Percentiles rank a stretch among this genome's conserved stretches.
These are phyloP conservation scores for Colletotrichum sansevieriae DNA, from an alignment of 2,329 filamentous ascomycete genomes.

Conservation along the genomic window DNA sequence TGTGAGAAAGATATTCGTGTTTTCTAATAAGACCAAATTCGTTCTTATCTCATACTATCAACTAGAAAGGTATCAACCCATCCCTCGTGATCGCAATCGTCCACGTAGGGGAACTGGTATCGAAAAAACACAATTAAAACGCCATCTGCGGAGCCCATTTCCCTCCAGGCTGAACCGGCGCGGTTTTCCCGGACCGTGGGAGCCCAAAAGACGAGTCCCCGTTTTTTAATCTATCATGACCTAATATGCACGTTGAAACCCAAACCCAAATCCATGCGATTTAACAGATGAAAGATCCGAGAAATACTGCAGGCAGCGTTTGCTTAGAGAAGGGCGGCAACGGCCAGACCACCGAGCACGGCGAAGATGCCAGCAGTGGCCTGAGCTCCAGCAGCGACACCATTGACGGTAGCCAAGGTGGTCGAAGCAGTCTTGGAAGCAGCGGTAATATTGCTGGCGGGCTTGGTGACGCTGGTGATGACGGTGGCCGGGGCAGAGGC, in stretches of 20 bases:
- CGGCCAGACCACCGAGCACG: slow-evolving; percentile 41
- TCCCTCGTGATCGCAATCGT: slow-evolving; percentile 31
- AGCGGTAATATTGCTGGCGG: slow-evolving; percentile 36
- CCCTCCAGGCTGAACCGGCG: slow-evolving; percentile 17
- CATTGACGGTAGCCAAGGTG: slow-evolving; percentile 32
- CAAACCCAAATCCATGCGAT: slow-evolving; percentile 34
- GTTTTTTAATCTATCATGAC: slow-evolving; percentile 42
- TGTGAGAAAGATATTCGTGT: neutral
- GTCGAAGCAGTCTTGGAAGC: slow-evolving; percentile 26
- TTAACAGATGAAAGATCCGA: slow-evolving; percentile 38
- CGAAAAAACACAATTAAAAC: slow-evolving; percentile 36
- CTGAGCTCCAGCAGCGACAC: slow-evolving; percentile 30
- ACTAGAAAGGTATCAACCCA: slow-evolving; percentile 41
- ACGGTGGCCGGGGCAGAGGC: slow-evolving; percentile 44
- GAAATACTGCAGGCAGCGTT: slow-evolving; percentile 30
- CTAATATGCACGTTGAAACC: slow-evolving; percentile 40
- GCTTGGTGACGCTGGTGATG: slow-evolving; percentile 42
- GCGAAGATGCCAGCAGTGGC: slow-evolving; percentile 41
- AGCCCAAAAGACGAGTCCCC: slow-evolving; percentile 36
- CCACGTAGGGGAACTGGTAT: slow-evolving; percentile 36
- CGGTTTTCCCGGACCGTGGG: neutral
- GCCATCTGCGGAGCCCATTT: slow-evolving; percentile 38
- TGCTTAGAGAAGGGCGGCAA: slow-evolving; percentile 41
- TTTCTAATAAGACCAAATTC: slow-evolving; percentile 28
- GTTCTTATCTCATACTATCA: slow-evolving; percentile 39